Percentiles rank a stretch among this genome's conserved stretches.
These are phyloP conservation scores for Metschnikowia proteae DNA, from an alignment of 805 yeast genomes.

Conservation along the genomic window DNA sequence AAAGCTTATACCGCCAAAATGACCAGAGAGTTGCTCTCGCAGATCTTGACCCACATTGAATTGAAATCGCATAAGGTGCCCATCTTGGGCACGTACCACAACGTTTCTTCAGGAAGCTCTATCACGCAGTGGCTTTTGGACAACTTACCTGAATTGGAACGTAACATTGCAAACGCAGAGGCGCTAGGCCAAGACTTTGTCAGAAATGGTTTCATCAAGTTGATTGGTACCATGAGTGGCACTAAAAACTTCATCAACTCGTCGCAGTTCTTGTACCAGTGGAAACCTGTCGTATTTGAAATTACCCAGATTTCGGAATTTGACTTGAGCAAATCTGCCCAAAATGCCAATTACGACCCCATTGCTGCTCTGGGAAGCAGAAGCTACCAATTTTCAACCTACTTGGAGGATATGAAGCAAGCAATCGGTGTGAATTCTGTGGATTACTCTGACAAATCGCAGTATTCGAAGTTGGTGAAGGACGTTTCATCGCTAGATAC, in stretches of 20 bases:
- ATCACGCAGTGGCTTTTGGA: conserved; percentile 58
- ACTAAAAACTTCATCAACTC: conserved; percentile 65
- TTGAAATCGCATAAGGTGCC: conserved; percentile 56
- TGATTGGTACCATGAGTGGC: conserved; percentile 55
- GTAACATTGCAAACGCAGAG: conserved; percentile 60
- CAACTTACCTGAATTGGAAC: conserved; percentile 39
- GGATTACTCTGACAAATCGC: conserved; percentile 49
- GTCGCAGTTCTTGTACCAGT: conserved; percentile 71
- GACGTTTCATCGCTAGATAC: conserved; percentile 60
- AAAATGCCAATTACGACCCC: conserved; percentile 11
- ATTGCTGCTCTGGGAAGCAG: conserved; percentile 15
- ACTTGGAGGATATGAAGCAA: conserved; percentile 43
- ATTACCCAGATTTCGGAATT: conserved; percentile 28
- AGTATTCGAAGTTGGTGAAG: conserved; percentile 46
- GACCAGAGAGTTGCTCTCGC: conserved; percentile 34
- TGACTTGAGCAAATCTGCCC: conserved; percentile 10
- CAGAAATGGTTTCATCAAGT: conserved; percentile 54
- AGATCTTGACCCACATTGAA: conserved; percentile 42
- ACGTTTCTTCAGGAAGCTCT: conserved; percentile 57
- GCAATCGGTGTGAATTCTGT: conserved; percentile 41
- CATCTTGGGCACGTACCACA: conserved; percentile 62
- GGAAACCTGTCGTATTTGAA: conserved; percentile 69
- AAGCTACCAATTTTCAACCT: conserved; percentile 22
- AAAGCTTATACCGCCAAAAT: conserved; percentile 25
- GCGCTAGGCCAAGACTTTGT: conserved; percentile 69